Base-by-base conservation (phyloP, 176 grass and related monocot genomes). In the Oryza rufipogon region DNA sequence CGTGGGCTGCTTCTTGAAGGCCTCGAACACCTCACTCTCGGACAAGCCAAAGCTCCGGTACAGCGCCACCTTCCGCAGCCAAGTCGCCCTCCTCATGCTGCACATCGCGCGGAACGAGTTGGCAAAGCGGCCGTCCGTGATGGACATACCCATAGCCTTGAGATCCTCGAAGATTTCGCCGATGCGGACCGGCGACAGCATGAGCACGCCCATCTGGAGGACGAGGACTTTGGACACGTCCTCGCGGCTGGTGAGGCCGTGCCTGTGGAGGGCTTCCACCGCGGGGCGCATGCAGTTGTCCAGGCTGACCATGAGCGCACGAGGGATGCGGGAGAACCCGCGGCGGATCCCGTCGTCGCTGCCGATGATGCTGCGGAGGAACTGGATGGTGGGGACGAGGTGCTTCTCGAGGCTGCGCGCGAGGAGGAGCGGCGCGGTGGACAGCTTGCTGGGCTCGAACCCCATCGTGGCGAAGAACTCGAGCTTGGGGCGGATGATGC, bases 401-500 rank as follows among this genome's bases (percentile, higher is more conserved):
- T 90, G 79, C 1, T 68, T 78, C 34, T 74, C 28, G 20, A 90
- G 88, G 79, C 83, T 86, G 46, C 73, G 74, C 15, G 0, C 0
- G 11, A 90, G 46, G 34, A 90, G 10, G 9, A 15, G 0, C 12
- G 75, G 69, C 11, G 44, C 2, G 41, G 48, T 2, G 10, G 14
- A 38, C 36, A 92, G 28, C 19, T 68, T 78, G 19, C 51, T 22
- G 10, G 75, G 65, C 56, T 54, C 3, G 74, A 88, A 22, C 19
- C 83, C 83, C 32, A 88, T 33, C 70, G 65, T 73, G 42, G 28
- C 66, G 39, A 91, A 77, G 38, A 87, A 71, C 9, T 91, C 89
- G 47, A 94, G 78, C 76, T 94, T 91, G 70, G 83, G 83, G 2
- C 79, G 78, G 44, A 94, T 10, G 47, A 70, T 83, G 20, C 23